Evolutionary conservation across 164 flowering plant genomes (phyloP), one percentile per base, ranked within the genome.

Genomic region (Vitis amurensis): DNA sequence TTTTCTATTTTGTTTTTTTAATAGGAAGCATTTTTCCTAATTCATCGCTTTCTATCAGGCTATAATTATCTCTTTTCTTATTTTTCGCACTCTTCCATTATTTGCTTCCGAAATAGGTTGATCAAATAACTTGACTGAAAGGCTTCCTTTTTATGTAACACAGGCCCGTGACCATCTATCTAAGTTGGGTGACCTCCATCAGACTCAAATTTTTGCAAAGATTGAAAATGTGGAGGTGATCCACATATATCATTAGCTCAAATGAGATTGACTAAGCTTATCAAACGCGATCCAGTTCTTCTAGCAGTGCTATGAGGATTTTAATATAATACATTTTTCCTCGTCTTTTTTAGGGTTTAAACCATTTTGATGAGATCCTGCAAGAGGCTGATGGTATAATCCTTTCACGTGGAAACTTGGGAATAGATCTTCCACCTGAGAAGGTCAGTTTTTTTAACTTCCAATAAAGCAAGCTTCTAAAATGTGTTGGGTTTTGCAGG

Each of bases 201-300:
- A 92, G 73, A 91, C 99, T 23, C 98, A 89, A 77, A 94, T 94
- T 67, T 88, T 91, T 79, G 98, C 99, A 1, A 94, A 94, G 81
- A 94, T 94, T 74, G 92, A 88, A 68, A 88, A 82, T 75, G 65
- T 84, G 14, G 92, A 88, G 74, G 87, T 78, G 53, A 64, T 71
- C 50, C 16, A 15, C 31, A 55, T 19, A 29, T 60, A 9, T 50
- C 62, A 19, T 19, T 72, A 55, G 49, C 29, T 50, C 2, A 2
- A n/a, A 11, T 15, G 50, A 60, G 49, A 27, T 37, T 27, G 56
- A 19, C 8, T 59, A 1, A 31, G 17, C n/a, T 64, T 47, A 37
- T 37, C 44, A 37, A 37, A 6, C 0, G 44, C 7, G 0, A 37
- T 37, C 7, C 44, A 37, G 44, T 37, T 37, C 44, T 37, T 37